These are phyloP conservation scores for Phytophthora palmivora DNA, from an alignment of 352 stramenopile species.

Conservation along the genomic window DNA sequence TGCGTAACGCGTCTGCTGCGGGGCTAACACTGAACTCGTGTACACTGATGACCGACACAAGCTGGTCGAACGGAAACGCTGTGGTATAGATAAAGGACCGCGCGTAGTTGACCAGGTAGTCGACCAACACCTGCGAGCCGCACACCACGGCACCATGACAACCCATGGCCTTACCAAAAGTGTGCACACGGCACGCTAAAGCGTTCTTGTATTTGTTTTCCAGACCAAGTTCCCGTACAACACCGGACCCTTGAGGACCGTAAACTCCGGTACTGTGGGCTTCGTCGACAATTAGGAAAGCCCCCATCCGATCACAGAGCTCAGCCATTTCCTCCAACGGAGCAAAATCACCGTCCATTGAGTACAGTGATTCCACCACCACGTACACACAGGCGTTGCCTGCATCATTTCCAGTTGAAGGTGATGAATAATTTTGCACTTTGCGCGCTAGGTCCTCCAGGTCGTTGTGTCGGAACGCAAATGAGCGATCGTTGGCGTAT, in stretches of 20 bases:
- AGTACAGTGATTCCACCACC: slow-evolving; percentile 98
- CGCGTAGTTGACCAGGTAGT: slow-evolving; percentile 98
- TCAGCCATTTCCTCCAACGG: slow-evolving; percentile 88
- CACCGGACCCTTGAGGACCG: slow-evolving; percentile 75
- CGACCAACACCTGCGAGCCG: slow-evolving; percentile 87
- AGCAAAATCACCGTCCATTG: slow-evolving; percentile 97
- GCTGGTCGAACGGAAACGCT: slow-evolving; percentile 91
- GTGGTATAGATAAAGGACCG: slow-evolving; percentile 98
- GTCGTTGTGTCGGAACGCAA: slow-evolving; percentile 91
- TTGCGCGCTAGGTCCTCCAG: slow-evolving; percentile 64
- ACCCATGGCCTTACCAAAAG: slow-evolving; percentile 97
- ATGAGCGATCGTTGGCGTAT: slow-evolving; percentile 48
- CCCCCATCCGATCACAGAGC: slow-evolving; percentile 80
- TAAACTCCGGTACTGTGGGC: slow-evolving; percentile 95
- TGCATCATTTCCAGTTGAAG: slow-evolving; percentile 9
- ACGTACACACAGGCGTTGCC: slow-evolving; percentile 85
- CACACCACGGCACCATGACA: slow-evolving; percentile 96
- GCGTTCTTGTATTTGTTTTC: slow-evolving; percentile 75
- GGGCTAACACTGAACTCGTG: slow-evolving; percentile 87
- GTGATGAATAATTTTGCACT: slow-evolving; percentile 49
- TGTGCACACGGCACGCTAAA: slow-evolving; percentile 91
- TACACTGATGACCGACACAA: slow-evolving; percentile 89
- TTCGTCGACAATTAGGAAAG: slow-evolving; percentile 96
- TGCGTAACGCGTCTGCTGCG: slow-evolving; percentile 45
- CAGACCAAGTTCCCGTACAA: slow-evolving; percentile 74